phyloP scores from a whole-genome alignment of 1,284 basidiomycete genomes.

The Coniferiporia weirii region DNA sequence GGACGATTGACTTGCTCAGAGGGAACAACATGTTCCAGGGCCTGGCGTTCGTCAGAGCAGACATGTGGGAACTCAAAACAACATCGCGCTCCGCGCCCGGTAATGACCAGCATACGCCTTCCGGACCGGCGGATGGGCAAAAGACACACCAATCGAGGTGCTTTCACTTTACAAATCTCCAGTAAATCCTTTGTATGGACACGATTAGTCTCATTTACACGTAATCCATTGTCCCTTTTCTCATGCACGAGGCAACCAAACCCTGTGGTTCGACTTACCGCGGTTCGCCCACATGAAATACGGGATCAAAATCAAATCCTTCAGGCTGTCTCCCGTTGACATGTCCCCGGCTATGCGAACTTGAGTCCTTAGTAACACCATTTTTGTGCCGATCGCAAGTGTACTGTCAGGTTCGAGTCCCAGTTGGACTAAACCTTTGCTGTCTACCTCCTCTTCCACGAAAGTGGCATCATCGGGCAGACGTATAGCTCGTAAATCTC shows the following conservation, averaged over 20 bases:
- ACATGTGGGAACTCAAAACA: conserved; percentile 2
- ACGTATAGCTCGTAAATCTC: conserved; percentile 19
- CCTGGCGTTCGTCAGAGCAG: background rate
- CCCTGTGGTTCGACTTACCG: conserved; percentile 19
- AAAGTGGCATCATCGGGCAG: conserved; percentile 9
- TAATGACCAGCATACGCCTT: background rate
- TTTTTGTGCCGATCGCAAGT: background rate
- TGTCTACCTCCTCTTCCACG: conserved; percentile 11
- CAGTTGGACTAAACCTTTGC: conserved; percentile 1
- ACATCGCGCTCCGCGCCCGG: background rate
- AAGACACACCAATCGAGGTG: too few species aligned
- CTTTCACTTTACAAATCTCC: too few species aligned
- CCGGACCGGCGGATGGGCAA: background rate
- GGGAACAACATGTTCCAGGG: background rate
- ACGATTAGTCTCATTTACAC: background rate
- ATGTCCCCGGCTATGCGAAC: background rate
- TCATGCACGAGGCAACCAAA: conserved; percentile 20
- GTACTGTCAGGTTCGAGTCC: conserved; percentile 8
- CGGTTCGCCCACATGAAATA: conserved; percentile 23
- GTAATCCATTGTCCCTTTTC: background rate
- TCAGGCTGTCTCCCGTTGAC: background rate
- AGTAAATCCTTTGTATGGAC: too few species aligned
- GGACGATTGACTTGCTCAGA: background rate
- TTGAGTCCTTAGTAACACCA: conserved; percentile 1
- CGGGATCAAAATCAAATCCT: conserved; percentile 19